Evolutionary conservation across 768 basidiomycete genomes (phyloP).

Genomic region (Naganishia antarctica): DNA sequence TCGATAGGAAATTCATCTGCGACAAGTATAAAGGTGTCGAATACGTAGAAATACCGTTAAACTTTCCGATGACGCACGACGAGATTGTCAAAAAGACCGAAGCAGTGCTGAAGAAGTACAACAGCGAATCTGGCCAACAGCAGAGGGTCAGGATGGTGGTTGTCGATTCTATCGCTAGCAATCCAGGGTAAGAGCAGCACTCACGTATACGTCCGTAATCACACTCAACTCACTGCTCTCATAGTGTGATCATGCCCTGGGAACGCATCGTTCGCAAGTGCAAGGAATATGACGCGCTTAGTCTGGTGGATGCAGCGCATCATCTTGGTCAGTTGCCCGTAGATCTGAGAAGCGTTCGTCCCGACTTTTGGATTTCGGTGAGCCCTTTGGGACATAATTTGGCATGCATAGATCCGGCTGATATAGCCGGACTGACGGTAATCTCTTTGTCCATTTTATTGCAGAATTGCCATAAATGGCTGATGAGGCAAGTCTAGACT

Average conservation of each 20-base stretch:
- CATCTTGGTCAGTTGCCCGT: constrained; percentile 65
- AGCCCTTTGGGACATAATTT: constrained; percentile 32
- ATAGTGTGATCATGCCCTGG: constrained; percentile 62
- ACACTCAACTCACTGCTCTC: background rate
- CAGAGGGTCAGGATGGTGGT: constrained; percentile 60
- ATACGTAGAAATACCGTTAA: constrained; percentile 54
- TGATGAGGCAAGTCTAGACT: constrained; percentile 49
- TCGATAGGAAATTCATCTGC: constrained; percentile 52
- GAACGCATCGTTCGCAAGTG: constrained; percentile 64
- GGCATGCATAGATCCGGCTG: background rate
- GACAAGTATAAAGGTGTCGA: constrained; percentile 60
- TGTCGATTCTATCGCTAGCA: constrained; percentile 64
- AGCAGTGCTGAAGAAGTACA: constrained; percentile 32
- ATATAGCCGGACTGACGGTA: background rate
- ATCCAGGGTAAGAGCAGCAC: constrained; percentile 53
- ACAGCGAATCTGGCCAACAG: constrained; percentile 14
- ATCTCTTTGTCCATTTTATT: constrained; percentile 37
- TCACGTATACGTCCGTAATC: background rate
- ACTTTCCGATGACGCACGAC: constrained; percentile 59
- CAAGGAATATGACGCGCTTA: constrained; percentile 60
- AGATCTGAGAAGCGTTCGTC: constrained; percentile 56
- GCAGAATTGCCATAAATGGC: constrained; percentile 79
- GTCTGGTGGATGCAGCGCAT: constrained; percentile 75
- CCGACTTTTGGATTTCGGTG: constrained; percentile 74
- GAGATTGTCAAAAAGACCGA: constrained; percentile 54